Evolutionary conservation across 108 stramenopile species (phyloP), one percentile per base, ranked within the genome.

Genomic region (Craspedostauros australis): DNA sequence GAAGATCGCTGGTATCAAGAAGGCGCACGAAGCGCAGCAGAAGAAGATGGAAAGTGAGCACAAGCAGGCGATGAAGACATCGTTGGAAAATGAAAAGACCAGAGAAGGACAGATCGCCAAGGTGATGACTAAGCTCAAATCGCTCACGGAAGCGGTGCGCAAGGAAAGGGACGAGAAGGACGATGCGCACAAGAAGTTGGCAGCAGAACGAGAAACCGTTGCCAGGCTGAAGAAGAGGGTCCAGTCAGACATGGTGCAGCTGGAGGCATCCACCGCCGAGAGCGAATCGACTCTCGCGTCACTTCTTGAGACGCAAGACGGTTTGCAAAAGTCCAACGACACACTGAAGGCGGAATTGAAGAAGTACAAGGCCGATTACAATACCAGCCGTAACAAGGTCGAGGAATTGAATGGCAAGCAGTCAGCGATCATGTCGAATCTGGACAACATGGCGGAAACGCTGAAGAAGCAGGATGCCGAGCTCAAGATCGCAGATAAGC

Each of bases 381-480:
- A 68, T 19, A 51, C 38, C 20, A 54, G 76, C 22, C 50, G 54
- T 1, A 82, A 84, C 31, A 63, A 79, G 44, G 75, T 75, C 8
- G 84, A 93, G 60, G 86, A 93, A 48, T 66, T 87, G 1, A 56
- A 50, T 5, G 85, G 76, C 12, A 93, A 92, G 50, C 54, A 88
- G 6, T 38, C 59, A 27, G 80, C 76, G 0, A 60, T 93, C 6
- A 49, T 69, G 8, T 52, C 39, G 37, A 88, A 84, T 54, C 67
- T 88, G 27, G 75, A 73, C 30, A 51, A 58, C 9, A 65, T 86
- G 54, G 76, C 67, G n/a, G 82, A 82, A 47, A 81, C 88, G 22
- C 66, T 71, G 33, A 88, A 82, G 29, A 64, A 72, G 30, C 46
- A 73, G 44, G 91, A 82, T 20, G 66, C 67, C 52, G 59, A 56